Evolutionary conservation across 805 yeast genomes (phyloP).

Genomic region (Blastobotrys mokoenaii): DNA sequence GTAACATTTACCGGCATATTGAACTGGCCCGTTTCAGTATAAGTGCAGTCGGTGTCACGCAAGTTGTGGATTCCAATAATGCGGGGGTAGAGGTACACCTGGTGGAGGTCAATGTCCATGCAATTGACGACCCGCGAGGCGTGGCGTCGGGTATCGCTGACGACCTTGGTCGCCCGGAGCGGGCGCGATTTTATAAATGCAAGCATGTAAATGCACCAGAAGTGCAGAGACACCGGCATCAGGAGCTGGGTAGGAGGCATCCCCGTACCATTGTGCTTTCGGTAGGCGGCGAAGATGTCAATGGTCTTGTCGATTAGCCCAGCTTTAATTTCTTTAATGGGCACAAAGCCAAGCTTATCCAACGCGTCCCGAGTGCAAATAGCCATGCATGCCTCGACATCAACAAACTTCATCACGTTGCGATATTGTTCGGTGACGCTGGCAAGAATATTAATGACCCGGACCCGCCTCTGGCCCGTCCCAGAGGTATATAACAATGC

Average conservation of each 20-base stretch:
- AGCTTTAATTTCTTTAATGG: conserved; percentile 39
- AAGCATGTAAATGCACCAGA: conserved; percentile 58
- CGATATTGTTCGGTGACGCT: conserved; percentile 68
- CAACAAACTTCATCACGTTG: conserved; percentile 72
- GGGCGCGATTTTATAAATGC: conserved; percentile 64
- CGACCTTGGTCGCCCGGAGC: conserved; percentile 41
- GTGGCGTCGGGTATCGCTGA: conserved; percentile 59
- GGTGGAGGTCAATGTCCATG: conserved; percentile 47
- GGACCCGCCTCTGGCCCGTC: conserved; percentile 69
- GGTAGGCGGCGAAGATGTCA: conserved; percentile 52
- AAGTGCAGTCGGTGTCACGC: conserved; percentile 47
- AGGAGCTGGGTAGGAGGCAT: conserved; percentile 54
- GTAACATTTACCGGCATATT: conserved; percentile 43
- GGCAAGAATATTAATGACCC: conserved; percentile 78
- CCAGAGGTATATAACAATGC: conserved; percentile 78
- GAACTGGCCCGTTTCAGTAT: conserved; percentile 35
- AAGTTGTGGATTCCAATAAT: conserved; percentile 64
- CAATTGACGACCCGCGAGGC: conserved; percentile 43
- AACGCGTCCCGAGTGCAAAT: conserved; percentile 44
- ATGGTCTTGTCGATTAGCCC: conserved; percentile 46
- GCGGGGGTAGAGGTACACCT: conserved; percentile 70
- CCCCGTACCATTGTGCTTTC: conserved; percentile 34
- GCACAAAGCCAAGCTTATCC: conserved; percentile 31
- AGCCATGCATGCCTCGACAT: conserved; percentile 57
- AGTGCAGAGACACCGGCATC: conserved; percentile 71